A percentile compares a stretch with the other conserved stretches of the same genome.
These are phyloP conservation scores for Daucus carota DNA, from an alignment of 129 eudicot species.

Conservation along the genomic window DH1_v3.0 NC_030388.2:12931501-12932000, in stretches of 20 bases:
- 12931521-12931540: too few species aligned
- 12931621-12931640: conserved; percentile 37
- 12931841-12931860: conserved; percentile 84
- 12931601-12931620: too few species aligned
- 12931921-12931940: not conserved
- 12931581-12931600: too few species aligned
- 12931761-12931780: not conserved
- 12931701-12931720: conserved; percentile 45
- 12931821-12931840: conserved; percentile 85
- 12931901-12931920: not conserved
- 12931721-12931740: not conserved
- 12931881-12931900: conserved; percentile 90
- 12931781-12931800: not conserved
- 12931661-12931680: conserved; percentile 90
- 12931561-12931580: too few species aligned
- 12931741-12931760: not conserved
- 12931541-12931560: too few species aligned
- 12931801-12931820: not conserved
- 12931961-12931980: too few species aligned
- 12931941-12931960: not conserved
- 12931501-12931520: too few species aligned
- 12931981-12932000: not conserved
- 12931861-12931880: conserved; percentile 94
- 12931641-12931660: conserved; percentile 95
- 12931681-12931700: conserved; percentile 93